phyloP scores from a whole-genome alignment of 225 moss, liverwort and hornwort species.

The Pseudoscleropodium purum region DNA sequence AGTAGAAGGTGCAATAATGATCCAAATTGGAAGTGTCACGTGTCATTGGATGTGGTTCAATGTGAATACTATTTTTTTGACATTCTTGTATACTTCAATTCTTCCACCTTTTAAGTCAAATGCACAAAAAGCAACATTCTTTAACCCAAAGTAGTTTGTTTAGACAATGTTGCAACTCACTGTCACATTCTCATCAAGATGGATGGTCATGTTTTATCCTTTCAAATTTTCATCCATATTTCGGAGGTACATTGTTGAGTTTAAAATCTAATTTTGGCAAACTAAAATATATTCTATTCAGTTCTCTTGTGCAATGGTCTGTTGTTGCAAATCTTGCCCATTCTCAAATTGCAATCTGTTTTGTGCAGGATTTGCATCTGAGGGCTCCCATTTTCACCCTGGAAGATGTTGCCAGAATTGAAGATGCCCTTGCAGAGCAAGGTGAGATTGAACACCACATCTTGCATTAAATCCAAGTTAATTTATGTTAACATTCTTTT shows the following conservation, averaged over 20 bases:
- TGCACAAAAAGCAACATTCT: background rate
- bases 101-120: background rate
- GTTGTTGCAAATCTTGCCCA: background rate
- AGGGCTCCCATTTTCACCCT: constrained; percentile 16
- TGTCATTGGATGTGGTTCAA: accelerated
- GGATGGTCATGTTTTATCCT: background rate
- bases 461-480: background rate
- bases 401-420: constrained; percentile 17
- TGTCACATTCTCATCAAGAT: accelerated
- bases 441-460: background rate
- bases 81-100: background rate
- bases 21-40: background rate
- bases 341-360: background rate
- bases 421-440: constrained; percentile 3
- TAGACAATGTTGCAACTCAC: accelerated
- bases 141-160: background rate
- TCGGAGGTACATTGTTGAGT: background rate
- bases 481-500: background rate
- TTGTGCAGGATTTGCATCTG: constrained; percentile 17
- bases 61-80: background rate
- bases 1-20: background rate
- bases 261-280: background rate
- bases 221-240: background rate
- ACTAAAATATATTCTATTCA: no score
- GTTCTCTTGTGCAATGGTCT: no score